Base-by-base conservation (phyloP, 2,329 filamentous ascomycete species). In the Fusarium solani-melongenae region DNA sequence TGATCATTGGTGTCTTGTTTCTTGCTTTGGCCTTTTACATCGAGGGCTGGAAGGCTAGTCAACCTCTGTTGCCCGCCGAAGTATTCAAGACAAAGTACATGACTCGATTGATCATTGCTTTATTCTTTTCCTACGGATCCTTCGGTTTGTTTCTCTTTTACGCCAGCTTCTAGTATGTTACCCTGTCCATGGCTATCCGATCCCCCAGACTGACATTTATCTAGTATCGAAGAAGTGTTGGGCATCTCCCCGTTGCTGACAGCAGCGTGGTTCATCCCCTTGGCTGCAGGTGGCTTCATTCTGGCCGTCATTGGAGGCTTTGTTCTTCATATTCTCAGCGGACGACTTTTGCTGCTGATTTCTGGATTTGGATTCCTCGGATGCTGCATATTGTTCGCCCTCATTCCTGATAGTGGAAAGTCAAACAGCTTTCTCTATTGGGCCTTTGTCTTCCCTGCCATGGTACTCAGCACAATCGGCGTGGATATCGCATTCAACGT, bases 401-500 rank as follows among this genome's bases (percentile, higher is more conserved):
- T 93, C 12, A 86, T 91, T 20, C 92, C 92, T 0, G 78, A 83
- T 2, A 86, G 90, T 66, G 86, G 73, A 24, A 59, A 44, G 6
- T 79, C 79, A 11, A 78, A 74, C 15, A 67, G 62, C 51, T 80
- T 77, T 64, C 70, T 81, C 34, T 92, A 93, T 84, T 96, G 93
- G 93, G 88, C 91, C 0, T 95, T 89, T 77, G 86, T 94, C 24
- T 94, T 95, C 77, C 92, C 93, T 0, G 84, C 89, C 62, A 92
- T 92, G 91, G 80, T 92, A 5, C 89, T 90, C 71, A 88, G 87
- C 14, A 95, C 93, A 0, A 85, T 95, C 36, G 92, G 92, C 20
- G 90, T 95, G 67, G 93, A 96, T 77, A 90, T 95, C 63, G 90
- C 90, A 8, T 95, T 92, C 82, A 94, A 92, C 77, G 88, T 95